Base-by-base conservation (phyloP, 345 rosid species). In the Boechera stricta region DNA sequence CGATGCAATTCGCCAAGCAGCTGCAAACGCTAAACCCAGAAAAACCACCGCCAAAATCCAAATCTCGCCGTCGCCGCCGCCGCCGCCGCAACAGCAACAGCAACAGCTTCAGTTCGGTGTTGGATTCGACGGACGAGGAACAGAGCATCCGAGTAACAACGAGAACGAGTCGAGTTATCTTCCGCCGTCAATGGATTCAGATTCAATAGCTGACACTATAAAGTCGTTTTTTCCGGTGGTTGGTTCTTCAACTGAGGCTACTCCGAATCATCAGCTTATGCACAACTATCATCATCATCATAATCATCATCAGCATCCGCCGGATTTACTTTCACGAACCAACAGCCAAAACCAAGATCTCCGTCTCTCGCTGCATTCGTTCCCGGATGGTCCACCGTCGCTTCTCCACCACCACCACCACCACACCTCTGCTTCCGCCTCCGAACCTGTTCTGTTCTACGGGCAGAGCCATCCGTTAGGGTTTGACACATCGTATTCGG, bases 331-430 rank as follows among this genome's bases (percentile, higher is more conserved):
- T 52, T 91, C 98, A 6, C 85, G 98, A 76, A 87, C 93, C 12
- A 86, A 85, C 47, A 90, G 90, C 75, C 96, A 90, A 24, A 89
- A 64, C 72, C 98, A 94, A 84, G 98, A 94, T 87, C 97, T 94
- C 66, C 82, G 93, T 79, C 94, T 94, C 35, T 94, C 98, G 53
- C 90, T 94, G 3, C 97, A 91, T 39, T 88, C 98, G 4, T 88
- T 88, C 81, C 94, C 86, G 45, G 92, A 90, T 76, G 91, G 92
- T 65, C 85, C 82, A 62, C 83, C 87, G 59, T 73, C 89, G 55
- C 90, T 74, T 29, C 90, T 84, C 45, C 90, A 84, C 36, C 82
- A 76, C 80, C 68, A 58, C 8, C 67, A 84, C 11, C 67, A 69
- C 48, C 84, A 82, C 13, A 31, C 21, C 32, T 66, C 80, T 64